Conservation (phyloP, 306 rosid species). For the Albizia julibrissin region DNA sequence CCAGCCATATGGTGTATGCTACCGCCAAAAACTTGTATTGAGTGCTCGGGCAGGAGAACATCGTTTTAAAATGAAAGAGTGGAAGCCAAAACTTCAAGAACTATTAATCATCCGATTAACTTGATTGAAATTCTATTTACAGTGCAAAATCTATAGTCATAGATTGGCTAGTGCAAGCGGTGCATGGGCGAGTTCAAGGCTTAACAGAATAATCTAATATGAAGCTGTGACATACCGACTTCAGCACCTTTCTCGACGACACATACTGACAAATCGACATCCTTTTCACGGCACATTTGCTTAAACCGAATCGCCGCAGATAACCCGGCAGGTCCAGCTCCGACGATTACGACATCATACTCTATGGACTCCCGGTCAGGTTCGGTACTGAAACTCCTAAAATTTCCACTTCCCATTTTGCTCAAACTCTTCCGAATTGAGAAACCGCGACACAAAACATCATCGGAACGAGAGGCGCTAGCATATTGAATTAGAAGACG, state of each 20-base stretch:
- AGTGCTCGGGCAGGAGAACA: not conserved
- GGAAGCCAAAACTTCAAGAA: not conserved
- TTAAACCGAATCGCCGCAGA: slow-evolving; percentile 87
- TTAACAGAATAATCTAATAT: not conserved
- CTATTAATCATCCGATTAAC: not conserved
- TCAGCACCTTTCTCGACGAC: slow-evolving; percentile 93
- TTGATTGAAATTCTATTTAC: not conserved
- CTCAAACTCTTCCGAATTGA: slow-evolving; percentile 25
- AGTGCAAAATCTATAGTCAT: not conserved
- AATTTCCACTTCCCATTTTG: not conserved
- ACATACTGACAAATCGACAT: slow-evolving; percentile 73
- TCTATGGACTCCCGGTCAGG: slow-evolving; percentile 67
- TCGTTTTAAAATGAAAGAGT: not conserved
- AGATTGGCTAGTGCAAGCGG: not conserved
- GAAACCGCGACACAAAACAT: not conserved
- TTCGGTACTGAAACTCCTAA: slow-evolving; percentile 51
- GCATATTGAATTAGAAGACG: slow-evolving; percentile 26
- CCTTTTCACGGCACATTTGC: slow-evolving; percentile 70
- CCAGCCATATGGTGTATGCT: not conserved
- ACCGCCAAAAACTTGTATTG: not conserved
- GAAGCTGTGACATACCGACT: slow-evolving; percentile 63
- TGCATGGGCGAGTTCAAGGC: not conserved
- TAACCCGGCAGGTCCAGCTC: slow-evolving; percentile 96
- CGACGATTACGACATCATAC: slow-evolving; percentile 90
- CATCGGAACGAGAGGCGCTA: slow-evolving; percentile 19